Conservation (phyloP, 331 rosid genomes). For the Quercus phellos region DNA sequence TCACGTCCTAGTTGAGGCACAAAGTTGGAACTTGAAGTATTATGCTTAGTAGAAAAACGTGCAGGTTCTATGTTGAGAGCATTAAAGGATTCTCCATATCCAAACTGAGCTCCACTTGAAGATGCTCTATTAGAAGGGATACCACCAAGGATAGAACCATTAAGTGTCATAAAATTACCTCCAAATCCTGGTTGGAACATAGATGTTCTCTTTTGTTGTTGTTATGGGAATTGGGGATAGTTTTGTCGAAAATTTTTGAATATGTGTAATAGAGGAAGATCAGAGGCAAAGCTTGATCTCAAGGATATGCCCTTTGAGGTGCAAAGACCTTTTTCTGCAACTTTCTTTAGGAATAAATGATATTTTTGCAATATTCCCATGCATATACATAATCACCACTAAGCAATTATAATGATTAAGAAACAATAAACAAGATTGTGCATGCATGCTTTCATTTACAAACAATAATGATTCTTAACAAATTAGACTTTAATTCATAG, state of each 20-base stretch:
- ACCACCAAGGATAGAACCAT: not conserved
- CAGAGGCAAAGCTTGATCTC: constrained; percentile 46
- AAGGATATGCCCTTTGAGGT: constrained; percentile 22
- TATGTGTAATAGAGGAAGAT: constrained; percentile 7
- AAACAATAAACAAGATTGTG: not conserved
- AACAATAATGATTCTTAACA: no score
- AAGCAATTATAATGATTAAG: not conserved
- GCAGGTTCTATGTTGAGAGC: not conserved
- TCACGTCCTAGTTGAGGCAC: not conserved
- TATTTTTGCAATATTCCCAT: constrained; percentile 43
- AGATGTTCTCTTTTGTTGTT: constrained; percentile 3
- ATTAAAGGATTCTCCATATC: not conserved
- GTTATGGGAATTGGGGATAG: not conserved
- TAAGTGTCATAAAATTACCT: not conserved
- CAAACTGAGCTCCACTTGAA: not conserved
- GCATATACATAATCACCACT: not conserved
- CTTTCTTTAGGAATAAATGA: constrained; percentile 43
- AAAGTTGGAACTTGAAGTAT: not conserved
- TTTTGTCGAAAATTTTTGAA: constrained; percentile 6
- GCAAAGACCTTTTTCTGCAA: constrained; percentile 34
- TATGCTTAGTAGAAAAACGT: not conserved
- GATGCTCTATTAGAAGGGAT: not conserved
- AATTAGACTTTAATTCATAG: no score
- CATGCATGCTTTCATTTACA: not conserved
- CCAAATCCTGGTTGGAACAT: not conserved